These are phyloP conservation scores for Platanthera guangdongensis DNA, from an alignment of 106 monocot species.

Conservation along the genomic window DNA sequence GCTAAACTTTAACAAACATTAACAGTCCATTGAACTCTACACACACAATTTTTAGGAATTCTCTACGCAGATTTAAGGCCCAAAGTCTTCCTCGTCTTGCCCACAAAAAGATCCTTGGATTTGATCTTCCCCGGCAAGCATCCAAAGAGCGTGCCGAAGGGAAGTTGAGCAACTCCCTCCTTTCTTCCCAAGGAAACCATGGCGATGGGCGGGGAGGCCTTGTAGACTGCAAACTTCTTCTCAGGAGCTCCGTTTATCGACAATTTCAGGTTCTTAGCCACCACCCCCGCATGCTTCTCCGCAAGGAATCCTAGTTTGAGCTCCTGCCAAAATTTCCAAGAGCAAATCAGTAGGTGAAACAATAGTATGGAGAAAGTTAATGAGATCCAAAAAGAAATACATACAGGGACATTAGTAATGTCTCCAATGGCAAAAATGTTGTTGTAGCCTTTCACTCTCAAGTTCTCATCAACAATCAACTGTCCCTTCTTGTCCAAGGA, in stretches of 20 bases:
- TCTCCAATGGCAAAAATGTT: conserved; percentile 36
- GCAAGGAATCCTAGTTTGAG: conserved; percentile 48
- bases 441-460: conserved; percentile 19
- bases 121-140: conserved; percentile 31
- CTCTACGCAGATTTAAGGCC: conserved; percentile 8
- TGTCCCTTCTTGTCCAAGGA: conserved; percentile 12
- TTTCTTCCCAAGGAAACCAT: conserved; percentile 12
- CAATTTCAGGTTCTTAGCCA: conserved; percentile 37
- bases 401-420: conserved; percentile 33
- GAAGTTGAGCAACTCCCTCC: too few species aligned
- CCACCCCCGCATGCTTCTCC: conserved; percentile 37
- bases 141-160: conserved; percentile 26
- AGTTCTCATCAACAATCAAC: conserved; percentile 20
- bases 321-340: conserved; percentile 19
- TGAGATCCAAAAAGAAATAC: not conserved
- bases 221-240: conserved; percentile 22
- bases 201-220: conserved; percentile 12
- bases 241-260: conserved; percentile 26
- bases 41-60: too few species aligned
- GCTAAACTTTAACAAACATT: too few species aligned
- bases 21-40: too few species aligned
- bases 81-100: conserved; percentile 28
- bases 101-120: conserved; percentile 38
- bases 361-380: too few species aligned
- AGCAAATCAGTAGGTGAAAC: too few species aligned